Evolutionary conservation across 2,329 filamentous ascomycete species (phyloP), one percentile per base, ranked within the genome.

Genomic region (Fusarium devonianum): DNA sequence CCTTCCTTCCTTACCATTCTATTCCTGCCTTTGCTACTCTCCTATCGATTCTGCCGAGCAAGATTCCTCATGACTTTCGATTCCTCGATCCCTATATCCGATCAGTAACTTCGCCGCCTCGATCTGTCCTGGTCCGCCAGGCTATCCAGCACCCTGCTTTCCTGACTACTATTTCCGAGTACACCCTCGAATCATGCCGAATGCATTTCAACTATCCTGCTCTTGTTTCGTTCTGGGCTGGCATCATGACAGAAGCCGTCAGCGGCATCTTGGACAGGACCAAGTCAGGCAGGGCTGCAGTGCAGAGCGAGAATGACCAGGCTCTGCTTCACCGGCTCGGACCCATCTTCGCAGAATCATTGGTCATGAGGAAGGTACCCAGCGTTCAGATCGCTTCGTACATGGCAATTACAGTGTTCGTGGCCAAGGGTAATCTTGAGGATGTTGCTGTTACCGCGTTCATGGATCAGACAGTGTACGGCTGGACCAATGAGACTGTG

Each of bases 1-100:
- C 92, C 3, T 97, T 97, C 70, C 79, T 99, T 5, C 94, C 94
- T 2, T 97, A 96, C 72, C 92, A 99, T 70, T 86, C 87, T 7
- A 88, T 90, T 22, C 89, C 89, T 5, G 84, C 90, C 11, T 99
- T 99, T 70, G 80, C 88, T 35, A 92, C 90, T 2, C 78, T 97
- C 7, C 78, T 99, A 18, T 92, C 91, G 2, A 95, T 99, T 49
- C 77, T 99, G 10, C 92, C 94, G 1, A 69, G 78, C n/a, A 83
- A 80, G 38, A 78, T 97, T 7, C 87, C 92, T 1, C 76, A 82
- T 29, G 84, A 89, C 26, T 92, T 94, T 70, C 87, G 86, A 60
- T 96, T 96, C 69, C 80, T 99, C 48, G 82, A 86, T 52, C 93
- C 93, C 4, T 97, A 97, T 72, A 85, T 93, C 58, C 85, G 86